Percentiles rank a stretch among this genome's conserved stretches.
phyloP scores from a whole-genome alignment of 306 rosid genomes.

The Vigna trinervia region DNA sequence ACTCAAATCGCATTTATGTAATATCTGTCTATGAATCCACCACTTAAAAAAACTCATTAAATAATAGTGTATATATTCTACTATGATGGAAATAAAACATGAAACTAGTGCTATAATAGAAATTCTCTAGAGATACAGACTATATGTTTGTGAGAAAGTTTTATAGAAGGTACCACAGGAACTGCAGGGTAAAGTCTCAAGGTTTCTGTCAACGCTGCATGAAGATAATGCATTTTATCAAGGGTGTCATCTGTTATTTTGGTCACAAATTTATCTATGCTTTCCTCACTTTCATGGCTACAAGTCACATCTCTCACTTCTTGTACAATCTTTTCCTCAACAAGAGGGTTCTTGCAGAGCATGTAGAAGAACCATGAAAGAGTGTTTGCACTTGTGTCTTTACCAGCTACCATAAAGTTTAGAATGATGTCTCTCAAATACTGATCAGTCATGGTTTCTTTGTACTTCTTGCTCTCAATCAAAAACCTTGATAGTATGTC shows the following conservation, averaged over 20 bases:
- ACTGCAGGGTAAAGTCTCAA: constrained; percentile 81
- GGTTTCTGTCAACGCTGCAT: constrained; percentile 81
- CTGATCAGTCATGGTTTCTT: constrained; percentile 60
- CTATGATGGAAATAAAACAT: too few species aligned
- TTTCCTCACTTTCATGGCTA: constrained; percentile 43
- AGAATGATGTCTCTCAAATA: constrained; percentile 75
- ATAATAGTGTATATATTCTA: too few species aligned
- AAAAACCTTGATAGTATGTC: constrained; percentile 86
- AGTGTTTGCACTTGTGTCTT: constrained; percentile 74
- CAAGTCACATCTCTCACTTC: constrained; percentile 65
- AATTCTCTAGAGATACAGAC: background rate
- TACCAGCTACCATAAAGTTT: constrained; percentile 78
- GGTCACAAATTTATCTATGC: constrained; percentile 52
- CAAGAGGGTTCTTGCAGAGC: constrained; percentile 76
- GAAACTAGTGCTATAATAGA: background rate
- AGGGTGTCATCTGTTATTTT: constrained; percentile 61
- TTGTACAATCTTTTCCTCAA: constrained; percentile 72
- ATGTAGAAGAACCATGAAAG: constrained; percentile 86
- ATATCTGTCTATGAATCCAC: too few species aligned
- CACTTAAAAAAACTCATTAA: too few species aligned
- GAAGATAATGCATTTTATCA: constrained; percentile 84
- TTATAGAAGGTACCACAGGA: constrained; percentile 53
- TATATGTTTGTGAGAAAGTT: background rate
- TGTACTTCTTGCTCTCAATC: constrained; percentile 68
- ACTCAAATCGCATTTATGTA: too few species aligned